Percentiles rank a stretch among this genome's conserved stretches.
These are phyloP conservation scores for Daldinia decipiens DNA, from an alignment of 495 filamentous ascomycete genomes.

Conservation along the genomic window DNA sequence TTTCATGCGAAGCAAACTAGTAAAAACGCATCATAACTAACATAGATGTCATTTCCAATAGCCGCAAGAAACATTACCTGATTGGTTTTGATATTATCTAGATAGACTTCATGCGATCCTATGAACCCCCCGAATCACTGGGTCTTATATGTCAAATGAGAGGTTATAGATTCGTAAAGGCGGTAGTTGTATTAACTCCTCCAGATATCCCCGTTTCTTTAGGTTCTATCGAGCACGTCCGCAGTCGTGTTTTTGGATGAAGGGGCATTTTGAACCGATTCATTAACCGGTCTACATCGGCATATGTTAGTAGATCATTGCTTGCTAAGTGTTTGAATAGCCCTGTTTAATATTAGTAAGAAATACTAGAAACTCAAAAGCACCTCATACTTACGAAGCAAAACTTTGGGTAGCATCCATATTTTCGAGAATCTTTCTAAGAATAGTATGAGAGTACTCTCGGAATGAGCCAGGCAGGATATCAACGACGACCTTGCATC, in stretches of 20 bases:
- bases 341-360: slow-evolving; percentile 23
- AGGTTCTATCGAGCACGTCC: background rate
- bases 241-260: slow-evolving; percentile 31
- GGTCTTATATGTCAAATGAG: background rate
- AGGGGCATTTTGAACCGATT: slow-evolving; percentile 34
- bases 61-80: background rate
- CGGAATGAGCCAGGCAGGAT: slow-evolving; percentile 11
- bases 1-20: no score
- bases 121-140: background rate
- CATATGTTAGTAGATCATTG: slow-evolving; percentile 18
- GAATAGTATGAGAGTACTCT: slow-evolving; percentile 35
- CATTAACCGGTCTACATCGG: slow-evolving; percentile 29
- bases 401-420: slow-evolving; percentile 32
- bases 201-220: background rate
- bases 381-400: slow-evolving; percentile 31
- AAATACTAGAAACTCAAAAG: background rate
- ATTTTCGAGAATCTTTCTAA: slow-evolving; percentile 42
- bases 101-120: no score
- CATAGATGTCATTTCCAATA: no score
- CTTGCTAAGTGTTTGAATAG: slow-evolving; percentile 25
- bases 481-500: slow-evolving; percentile 9
- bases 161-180: background rate
- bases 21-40: no score
- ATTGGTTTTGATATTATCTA: background rate
- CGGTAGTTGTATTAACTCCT: background rate